These are phyloP conservation scores for Trypanosoma theileri DNA, from an alignment of 208 protist species.

Conservation along the genomic window DNA sequence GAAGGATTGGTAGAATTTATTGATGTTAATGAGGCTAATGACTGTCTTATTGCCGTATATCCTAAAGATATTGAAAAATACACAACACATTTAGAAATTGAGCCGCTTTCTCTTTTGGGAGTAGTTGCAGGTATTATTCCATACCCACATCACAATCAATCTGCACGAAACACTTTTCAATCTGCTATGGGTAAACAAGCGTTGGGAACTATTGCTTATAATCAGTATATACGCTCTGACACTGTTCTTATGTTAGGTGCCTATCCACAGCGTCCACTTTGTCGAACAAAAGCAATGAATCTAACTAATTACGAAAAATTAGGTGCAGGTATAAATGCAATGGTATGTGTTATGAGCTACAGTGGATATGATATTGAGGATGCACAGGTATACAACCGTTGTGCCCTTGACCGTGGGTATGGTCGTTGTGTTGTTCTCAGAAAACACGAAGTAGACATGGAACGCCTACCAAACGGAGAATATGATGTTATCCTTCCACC, in stretches of 20 bases:
- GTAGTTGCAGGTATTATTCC: constrained; percentile 97
- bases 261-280: constrained; percentile 98
- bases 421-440: constrained; percentile 93
- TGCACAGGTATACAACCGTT: constrained; percentile 98
- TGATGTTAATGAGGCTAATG: constrained; percentile 99
- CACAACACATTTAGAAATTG: constrained; percentile 93
- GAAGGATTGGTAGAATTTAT: constrained; percentile 98
- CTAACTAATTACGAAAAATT: constrained; percentile 96
- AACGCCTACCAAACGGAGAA: constrained; percentile 60
- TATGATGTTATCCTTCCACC: constrained; percentile 77
- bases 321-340: constrained; percentile 99
- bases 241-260: constrained; percentile 97
- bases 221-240: constrained; percentile 97
- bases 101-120: constrained; percentile 89
- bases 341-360: constrained; percentile 99
- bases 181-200: constrained; percentile 99
- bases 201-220: constrained; percentile 95
- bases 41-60: constrained; percentile 95
- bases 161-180: constrained; percentile 99
- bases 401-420: constrained; percentile 96
- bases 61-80: constrained; percentile 80
- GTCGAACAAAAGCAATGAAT: constrained; percentile 96
- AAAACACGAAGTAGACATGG: constrained; percentile 87
- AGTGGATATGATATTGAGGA: constrained; percentile 99
- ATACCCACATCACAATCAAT: constrained; percentile 99